A percentile compares a stretch with the other conserved stretches of the same genome.
These are phyloP conservation scores for Vanilla planifolia DNA, from an alignment of 106 monocot species.

Conservation along the genomic window DNA sequence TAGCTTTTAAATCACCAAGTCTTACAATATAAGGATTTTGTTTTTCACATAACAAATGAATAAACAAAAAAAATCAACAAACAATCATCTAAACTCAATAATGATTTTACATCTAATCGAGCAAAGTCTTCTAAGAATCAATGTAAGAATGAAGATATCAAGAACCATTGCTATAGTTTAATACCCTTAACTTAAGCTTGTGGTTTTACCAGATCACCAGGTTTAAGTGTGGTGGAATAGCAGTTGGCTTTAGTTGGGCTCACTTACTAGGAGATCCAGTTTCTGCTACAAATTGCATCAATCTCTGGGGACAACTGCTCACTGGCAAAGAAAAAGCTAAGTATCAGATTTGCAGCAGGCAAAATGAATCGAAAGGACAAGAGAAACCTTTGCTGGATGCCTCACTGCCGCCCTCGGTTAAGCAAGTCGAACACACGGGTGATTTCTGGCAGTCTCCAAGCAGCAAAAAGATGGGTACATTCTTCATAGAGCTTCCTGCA, in stretches of 20 bases:
- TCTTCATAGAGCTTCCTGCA: constrained; percentile 42
- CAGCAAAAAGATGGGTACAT: constrained; percentile 34
- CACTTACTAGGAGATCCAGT: constrained; percentile 68
- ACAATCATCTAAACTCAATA: no score
- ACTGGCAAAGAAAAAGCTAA: constrained; percentile 9
- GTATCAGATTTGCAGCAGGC: neutral
- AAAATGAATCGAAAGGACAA: constrained; percentile 1
- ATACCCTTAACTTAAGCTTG: no score
- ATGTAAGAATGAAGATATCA: no score
- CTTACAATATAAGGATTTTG: no score
- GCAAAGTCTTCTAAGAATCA: no score
- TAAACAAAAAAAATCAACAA: no score
- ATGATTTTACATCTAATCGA: no score
- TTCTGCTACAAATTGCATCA: constrained; percentile 47
- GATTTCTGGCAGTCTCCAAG: constrained; percentile 48
- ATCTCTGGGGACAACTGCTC: constrained; percentile 42
- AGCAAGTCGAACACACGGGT: constrained; percentile 35
- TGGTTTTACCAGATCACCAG: constrained; percentile 49
- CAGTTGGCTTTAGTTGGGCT: constrained; percentile 81
- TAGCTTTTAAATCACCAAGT: no score
- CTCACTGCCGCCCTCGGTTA: constrained; percentile 29
- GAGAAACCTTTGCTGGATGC: neutral
- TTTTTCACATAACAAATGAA: no score
- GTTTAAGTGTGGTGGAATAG: constrained; percentile 77
- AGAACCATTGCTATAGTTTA: no score